Evolutionary conservation across 345 rosid species (phyloP), one percentile per base, ranked within the genome.

Genomic region (Eucalyptus tenuipes): DNA sequence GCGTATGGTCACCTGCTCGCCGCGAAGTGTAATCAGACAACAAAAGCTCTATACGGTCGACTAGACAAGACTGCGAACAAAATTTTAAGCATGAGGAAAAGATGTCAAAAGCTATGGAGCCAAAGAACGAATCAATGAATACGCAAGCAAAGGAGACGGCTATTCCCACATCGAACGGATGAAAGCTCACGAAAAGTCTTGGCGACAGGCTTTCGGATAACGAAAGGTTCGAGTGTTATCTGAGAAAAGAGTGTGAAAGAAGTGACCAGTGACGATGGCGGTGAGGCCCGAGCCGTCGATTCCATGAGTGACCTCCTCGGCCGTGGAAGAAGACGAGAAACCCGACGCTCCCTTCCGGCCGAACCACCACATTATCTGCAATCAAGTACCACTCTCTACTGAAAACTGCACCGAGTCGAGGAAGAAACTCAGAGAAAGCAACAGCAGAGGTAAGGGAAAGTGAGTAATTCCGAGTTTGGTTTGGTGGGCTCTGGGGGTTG

Each of bases 281-380:
- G 98, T 96, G 93, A 95, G 97, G 90, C 92, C 95, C 66, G 95
- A 90, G 64, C 92, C 98, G 90, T 95, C 96, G 87, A 95, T 90
- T 88, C 98, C 98, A 14, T 90, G 91, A 40, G 99, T 95, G 33
- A 95, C 98, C 90, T 96, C 95, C 94, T 95, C 98, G 1, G 99
- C 99, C 13, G 96, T 95, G 86, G 98, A 95, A 55, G 93, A 92
- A 88, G 94, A 64, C 16, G 98, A 96, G 94, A 95, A 96, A 87
- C 99, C 99, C 87, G 99, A 95, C 52, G 93, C 90, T 49, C 96
- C 95, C 91, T 93, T 75, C 13, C 84, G 84, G 15, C 47, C 12
- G 84, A 75, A 75, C 84, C 84, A 75, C 84, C 84, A 75, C 84
- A 75, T 75, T 75, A 40, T 75, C 15, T 4, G 47, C 84, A 37